Conservation (phyloP, 768 basidiomycete species). For the Sporobolomyces pararoseus region DNA sequence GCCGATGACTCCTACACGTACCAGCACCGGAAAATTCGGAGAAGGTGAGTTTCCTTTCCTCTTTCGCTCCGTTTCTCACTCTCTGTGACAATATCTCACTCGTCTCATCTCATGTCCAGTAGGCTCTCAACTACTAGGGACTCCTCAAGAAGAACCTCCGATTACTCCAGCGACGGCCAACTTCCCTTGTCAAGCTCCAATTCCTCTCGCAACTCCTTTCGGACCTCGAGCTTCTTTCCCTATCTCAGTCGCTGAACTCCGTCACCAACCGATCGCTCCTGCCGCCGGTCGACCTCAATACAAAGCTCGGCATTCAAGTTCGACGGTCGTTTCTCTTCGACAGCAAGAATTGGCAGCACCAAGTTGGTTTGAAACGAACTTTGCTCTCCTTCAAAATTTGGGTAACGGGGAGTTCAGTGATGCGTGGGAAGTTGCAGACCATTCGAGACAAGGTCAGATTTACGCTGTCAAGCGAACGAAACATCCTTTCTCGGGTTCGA, state of each 20-base stretch:
- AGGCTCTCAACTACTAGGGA: constrained; percentile 35
- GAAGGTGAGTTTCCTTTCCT: constrained; percentile 16
- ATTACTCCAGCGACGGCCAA: constrained; percentile 27
- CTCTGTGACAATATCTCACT: no score
- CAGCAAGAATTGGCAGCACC: constrained; percentile 35
- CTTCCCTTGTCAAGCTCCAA: constrained; percentile 26
- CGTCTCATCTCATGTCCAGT: no score
- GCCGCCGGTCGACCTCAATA: constrained; percentile 27
- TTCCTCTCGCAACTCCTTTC: constrained; percentile 26
- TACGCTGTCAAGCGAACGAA: constrained; percentile 94
- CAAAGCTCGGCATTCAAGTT: constrained; percentile 39
- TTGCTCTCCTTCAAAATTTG: constrained; percentile 71
- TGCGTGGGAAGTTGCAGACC: constrained; percentile 65
- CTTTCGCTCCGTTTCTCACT: no score
- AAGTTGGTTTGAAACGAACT: constrained; percentile 68
- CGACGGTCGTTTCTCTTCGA: constrained; percentile 28
- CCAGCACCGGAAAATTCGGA: constrained; percentile 13
- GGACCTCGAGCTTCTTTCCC: constrained; percentile 37
- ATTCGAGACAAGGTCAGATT: constrained; percentile 48
- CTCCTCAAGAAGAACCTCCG: constrained; percentile 31
- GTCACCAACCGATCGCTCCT: background rate
- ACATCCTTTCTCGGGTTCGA: constrained; percentile 73
- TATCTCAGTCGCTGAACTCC: constrained; percentile 24
- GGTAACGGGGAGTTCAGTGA: constrained; percentile 92
- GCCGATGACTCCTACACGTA: constrained; percentile 47